Conservation (phyloP, 2,329 filamentous ascomycete species). For the Colletotrichum echinochloae region DNA sequence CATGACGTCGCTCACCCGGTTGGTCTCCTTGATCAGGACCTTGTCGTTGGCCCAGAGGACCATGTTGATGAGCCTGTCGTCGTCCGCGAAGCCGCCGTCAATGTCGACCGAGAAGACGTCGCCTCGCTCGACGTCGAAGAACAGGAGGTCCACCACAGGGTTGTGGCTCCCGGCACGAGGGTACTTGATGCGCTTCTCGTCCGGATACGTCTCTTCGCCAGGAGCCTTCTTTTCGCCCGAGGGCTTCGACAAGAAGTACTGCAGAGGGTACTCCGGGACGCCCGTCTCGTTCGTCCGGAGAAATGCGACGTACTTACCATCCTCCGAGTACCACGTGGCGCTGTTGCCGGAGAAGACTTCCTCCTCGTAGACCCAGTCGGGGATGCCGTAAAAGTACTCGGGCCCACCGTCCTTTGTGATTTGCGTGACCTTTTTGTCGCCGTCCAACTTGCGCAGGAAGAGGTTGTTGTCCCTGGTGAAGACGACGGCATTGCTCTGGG, state of each 20-base stretch:
- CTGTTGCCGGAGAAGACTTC: constrained; percentile 82
- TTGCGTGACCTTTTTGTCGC: constrained; percentile 69
- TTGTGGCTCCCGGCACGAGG: constrained; percentile 96
- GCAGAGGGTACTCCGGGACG: constrained; percentile 91
- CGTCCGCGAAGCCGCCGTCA: constrained; percentile 80
- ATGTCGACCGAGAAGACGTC: constrained; percentile 86
- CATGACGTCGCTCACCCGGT: constrained; percentile 92
- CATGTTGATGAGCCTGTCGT: constrained; percentile 91
- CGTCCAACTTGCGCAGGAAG: constrained; percentile 75
- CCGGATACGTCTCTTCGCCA: constrained; percentile 90
- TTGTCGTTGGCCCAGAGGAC: constrained; percentile 90
- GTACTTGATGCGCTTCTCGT: constrained; percentile 93
- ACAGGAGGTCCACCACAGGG: constrained; percentile 86
- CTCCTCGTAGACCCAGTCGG: constrained; percentile 92
- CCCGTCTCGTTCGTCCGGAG: constrained; percentile 88
- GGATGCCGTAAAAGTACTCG: constrained; percentile 93
- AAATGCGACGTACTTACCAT: constrained; percentile 85
- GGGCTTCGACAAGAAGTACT: constrained; percentile 91
- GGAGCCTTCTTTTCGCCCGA: constrained; percentile 75
- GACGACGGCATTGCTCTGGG: constrained; percentile 85
- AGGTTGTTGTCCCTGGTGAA: constrained; percentile 94
- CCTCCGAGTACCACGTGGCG: constrained; percentile 88
- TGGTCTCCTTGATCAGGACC: constrained; percentile 90
- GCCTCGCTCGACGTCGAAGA: constrained; percentile 84
- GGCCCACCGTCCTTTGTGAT: constrained; percentile 89